Evolutionary conservation across 1,284 basidiomycete genomes (phyloP).

Genomic region (Melampsora larici-populina): DNA sequence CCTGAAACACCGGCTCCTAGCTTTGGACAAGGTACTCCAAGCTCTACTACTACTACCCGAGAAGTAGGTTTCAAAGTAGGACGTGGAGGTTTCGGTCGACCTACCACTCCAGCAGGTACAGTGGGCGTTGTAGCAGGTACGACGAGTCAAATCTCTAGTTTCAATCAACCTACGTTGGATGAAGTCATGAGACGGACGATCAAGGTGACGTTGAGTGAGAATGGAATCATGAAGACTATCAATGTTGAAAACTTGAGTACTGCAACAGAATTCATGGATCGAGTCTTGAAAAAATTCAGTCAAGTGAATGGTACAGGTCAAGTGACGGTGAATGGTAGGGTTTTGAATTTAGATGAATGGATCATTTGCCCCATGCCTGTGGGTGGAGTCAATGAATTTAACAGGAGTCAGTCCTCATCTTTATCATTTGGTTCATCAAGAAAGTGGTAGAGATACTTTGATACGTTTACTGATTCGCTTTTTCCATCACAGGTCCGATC

Average conservation of each 20-base stretch:
- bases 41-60: neutral
- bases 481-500: slow-evolving; percentile 6
- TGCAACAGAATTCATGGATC: slow-evolving; percentile 77
- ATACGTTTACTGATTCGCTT: neutral
- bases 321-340: slow-evolving; percentile 48
- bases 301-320: slow-evolving; percentile 46
- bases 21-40: slow-evolving; percentile 28
- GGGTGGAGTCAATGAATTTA: slow-evolving; percentile 12
- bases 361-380: slow-evolving; percentile 20
- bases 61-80: slow-evolving; percentile 58
- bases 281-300: slow-evolving; percentile 83
- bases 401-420: slow-evolving; percentile 10
- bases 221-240: slow-evolving; percentile 67
- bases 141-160: slow-evolving; percentile 46
- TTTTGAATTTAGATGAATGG: slow-evolving; percentile 22
- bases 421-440: too few relatives aligned
- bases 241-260: slow-evolving; percentile 73
- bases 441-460: neutral
- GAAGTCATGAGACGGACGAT: slow-evolving; percentile 75
- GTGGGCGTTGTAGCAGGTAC: slow-evolving; percentile 44
- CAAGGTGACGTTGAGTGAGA: slow-evolving; percentile 78
- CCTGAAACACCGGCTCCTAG: neutral
- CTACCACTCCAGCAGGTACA: slow-evolving; percentile 47
- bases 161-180: slow-evolving; percentile 63
- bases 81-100: slow-evolving; percentile 59